Percentiles rank a stretch among this genome's conserved stretches.
These are phyloP conservation scores for Mortierella sp. DNA, from an alignment of 371 early-diverging fungal genomes.

Conservation along the genomic window DNA sequence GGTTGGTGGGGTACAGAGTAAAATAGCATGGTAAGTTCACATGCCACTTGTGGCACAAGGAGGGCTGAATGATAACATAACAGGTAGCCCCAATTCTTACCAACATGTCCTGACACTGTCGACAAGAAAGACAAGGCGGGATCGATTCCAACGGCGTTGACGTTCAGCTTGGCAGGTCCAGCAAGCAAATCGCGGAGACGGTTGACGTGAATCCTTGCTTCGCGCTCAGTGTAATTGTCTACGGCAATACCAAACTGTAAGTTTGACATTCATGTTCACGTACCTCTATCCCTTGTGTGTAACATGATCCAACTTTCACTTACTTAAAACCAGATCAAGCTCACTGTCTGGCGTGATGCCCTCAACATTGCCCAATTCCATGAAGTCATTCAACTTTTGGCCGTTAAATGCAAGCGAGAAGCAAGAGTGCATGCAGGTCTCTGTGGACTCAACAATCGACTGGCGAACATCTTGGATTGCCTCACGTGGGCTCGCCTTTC, in stretches of 20 bases:
- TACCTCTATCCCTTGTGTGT: too few relatives aligned
- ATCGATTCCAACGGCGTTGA: constrained; percentile 79
- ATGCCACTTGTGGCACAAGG: too few relatives aligned
- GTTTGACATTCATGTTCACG: neutral
- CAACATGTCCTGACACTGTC: constrained; percentile 70
- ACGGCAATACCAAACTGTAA: neutral
- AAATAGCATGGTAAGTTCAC: too few relatives aligned
- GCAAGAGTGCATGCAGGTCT: constrained; percentile 88
- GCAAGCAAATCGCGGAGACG: constrained; percentile 87
- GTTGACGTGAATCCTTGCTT: constrained; percentile 88
- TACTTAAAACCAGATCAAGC: constrained; percentile 80
- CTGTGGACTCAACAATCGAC: constrained; percentile 86
- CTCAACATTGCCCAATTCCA: constrained; percentile 80
- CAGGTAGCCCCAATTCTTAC: constrained; percentile 49
- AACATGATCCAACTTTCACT: constrained; percentile 22
- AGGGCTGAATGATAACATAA: neutral
- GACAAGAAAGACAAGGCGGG: constrained; percentile 76
- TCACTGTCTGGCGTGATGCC: constrained; percentile 75
- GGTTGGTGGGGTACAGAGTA: too few relatives aligned
- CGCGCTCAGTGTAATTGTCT: constrained; percentile 86
- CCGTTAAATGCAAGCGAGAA: constrained; percentile 85
- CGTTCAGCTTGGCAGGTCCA: constrained; percentile 77
- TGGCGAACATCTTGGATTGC: constrained; percentile 89
- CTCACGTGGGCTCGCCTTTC: constrained; percentile 75
- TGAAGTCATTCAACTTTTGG: constrained; percentile 73